phyloP scores from a whole-genome alignment of 2,329 filamentous ascomycete species.

The Penicillium sp. region DNA sequence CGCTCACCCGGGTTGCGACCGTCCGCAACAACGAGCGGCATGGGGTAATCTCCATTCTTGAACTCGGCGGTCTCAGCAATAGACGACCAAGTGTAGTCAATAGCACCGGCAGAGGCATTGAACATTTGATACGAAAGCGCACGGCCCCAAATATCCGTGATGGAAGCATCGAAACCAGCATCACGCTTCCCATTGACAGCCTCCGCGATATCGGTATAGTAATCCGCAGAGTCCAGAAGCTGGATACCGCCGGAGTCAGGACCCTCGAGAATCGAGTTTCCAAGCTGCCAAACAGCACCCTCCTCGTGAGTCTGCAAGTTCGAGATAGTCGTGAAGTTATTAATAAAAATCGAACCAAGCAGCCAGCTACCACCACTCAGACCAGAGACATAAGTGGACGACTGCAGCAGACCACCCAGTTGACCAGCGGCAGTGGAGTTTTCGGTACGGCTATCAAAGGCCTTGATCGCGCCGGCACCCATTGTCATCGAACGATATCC shows the following conservation, averaged over 20 bases:
- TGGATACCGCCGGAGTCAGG: conserved; percentile 36
- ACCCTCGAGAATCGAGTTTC: conserved; percentile 46
- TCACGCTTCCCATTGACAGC: conserved; percentile 57
- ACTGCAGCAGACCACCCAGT: conserved; percentile 74
- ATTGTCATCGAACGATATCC: conserved; percentile 84
- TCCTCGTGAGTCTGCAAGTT: conserved; percentile 22
- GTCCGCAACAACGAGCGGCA: conserved; percentile 69
- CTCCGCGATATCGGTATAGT: conserved; percentile 56
- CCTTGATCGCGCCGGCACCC: conserved; percentile 73
- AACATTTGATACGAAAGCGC: conserved; percentile 82
- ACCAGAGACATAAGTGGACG: conserved; percentile 73
- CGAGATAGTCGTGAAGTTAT: conserved; percentile 69
- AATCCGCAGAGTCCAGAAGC: conserved; percentile 48
- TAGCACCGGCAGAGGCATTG: conserved; percentile 67
- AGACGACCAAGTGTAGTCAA: conserved; percentile 75
- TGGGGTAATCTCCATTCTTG: conserved; percentile 56
- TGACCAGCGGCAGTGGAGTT: conserved; percentile 59
- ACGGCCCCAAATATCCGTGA: conserved; percentile 86
- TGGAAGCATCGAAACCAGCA: conserved; percentile 61
- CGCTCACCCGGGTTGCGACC: conserved; percentile 57
- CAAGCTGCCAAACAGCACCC: conserved; percentile 28
- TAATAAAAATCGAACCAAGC: conserved; percentile 70
- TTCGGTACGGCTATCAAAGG: conserved; percentile 67
- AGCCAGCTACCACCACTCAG: conserved; percentile 83
- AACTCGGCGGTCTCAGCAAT: conserved; percentile 62